Evolutionary conservation across 2,329 filamentous ascomycete genomes (phyloP).

Genomic region (Blumeria hordei): DNA sequence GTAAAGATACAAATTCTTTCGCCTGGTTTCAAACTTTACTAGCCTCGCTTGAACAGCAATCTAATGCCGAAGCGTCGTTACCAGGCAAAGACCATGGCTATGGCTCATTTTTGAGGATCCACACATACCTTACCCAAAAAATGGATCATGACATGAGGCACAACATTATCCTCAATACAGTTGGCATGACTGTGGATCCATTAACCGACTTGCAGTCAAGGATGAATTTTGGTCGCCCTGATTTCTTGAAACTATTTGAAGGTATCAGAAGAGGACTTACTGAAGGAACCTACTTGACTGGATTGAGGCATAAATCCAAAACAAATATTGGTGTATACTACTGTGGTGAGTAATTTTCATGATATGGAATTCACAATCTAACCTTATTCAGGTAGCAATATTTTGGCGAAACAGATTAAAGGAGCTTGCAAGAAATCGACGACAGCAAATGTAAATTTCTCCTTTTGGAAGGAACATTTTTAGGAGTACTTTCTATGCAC

Average conservation of each 20-base stretch:
- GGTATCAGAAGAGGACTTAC: slow-evolving; percentile 75
- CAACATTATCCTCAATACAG: slow-evolving; percentile 91
- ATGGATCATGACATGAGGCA: slow-evolving; percentile 80
- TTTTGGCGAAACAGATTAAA: slow-evolving; percentile 57
- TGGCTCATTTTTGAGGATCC: slow-evolving; percentile 71
- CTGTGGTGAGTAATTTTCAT: slow-evolving; percentile 41
- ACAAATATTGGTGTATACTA: slow-evolving; percentile 95
- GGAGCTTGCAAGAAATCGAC: slow-evolving; percentile 52
- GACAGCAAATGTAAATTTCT: slow-evolving; percentile 63
- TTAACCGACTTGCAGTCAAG: slow-evolving; percentile 73
- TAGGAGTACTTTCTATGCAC: slow-evolving; percentile 14
- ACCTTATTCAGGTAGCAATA: slow-evolving; percentile 12
- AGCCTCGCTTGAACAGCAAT: slow-evolving; percentile 73
- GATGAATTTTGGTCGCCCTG: slow-evolving; percentile 86
- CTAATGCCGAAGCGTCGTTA: slow-evolving; percentile 39
- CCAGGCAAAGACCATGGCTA: slow-evolving; percentile 30
- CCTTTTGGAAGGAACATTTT: slow-evolving; percentile 97
- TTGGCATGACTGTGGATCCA: slow-evolving; percentile 69
- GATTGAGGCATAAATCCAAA: slow-evolving; percentile 48
- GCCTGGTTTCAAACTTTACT: slow-evolving; percentile 97
- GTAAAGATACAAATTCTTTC: slow-evolving; percentile 83
- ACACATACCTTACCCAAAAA: slow-evolving; percentile 89
- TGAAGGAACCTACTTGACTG: slow-evolving; percentile 63
- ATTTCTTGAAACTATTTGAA: slow-evolving; percentile 59
- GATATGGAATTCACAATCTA: slow-evolving; percentile 2